Conservation (phyloP, 257 asterid species). For the Lycium barbarum region DNA sequence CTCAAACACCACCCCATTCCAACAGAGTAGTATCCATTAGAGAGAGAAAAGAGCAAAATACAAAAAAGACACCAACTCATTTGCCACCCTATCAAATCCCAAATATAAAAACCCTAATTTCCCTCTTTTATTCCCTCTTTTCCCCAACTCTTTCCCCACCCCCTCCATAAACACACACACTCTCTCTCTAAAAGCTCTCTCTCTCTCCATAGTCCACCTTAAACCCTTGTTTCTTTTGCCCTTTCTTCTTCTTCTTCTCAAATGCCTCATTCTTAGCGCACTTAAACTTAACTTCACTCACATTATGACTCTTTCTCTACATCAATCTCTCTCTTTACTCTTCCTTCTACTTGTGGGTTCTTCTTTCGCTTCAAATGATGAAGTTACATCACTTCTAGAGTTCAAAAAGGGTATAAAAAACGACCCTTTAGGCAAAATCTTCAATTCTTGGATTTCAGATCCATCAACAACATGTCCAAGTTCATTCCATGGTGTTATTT, state of each 20-base stretch:
- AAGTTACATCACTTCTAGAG: slow-evolving; percentile 80
- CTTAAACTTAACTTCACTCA: slow-evolving; percentile 25
- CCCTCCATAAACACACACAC: slow-evolving; percentile 30
- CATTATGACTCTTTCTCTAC: slow-evolving; percentile 19
- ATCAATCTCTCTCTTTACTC: slow-evolving; percentile 31
- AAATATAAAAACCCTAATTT: slow-evolving; percentile 57
- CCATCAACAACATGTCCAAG: slow-evolving; percentile 59
- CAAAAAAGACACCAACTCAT: slow-evolving; percentile 40
- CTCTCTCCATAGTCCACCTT: slow-evolving; percentile 12
- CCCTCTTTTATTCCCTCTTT: slow-evolving; percentile 32
- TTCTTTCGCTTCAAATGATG: slow-evolving; percentile 48
- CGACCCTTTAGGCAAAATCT: slow-evolving; percentile 64
- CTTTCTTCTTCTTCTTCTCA: slow-evolving; percentile 25
- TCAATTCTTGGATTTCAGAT: slow-evolving; percentile 65
- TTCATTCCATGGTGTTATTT: slow-evolving; percentile 67
- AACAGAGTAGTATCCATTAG: neutral
- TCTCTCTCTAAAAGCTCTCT: too few relatives aligned
- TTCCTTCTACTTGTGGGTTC: slow-evolving; percentile 40
- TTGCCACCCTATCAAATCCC: slow-evolving; percentile 29
- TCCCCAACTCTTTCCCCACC: slow-evolving; percentile 28
- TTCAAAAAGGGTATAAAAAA: slow-evolving; percentile 75
- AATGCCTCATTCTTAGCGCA: slow-evolving; percentile 54
- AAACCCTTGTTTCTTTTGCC: neutral
- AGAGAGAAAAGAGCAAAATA: slow-evolving; percentile 8
- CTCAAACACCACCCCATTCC: slow-evolving; percentile 20